phyloP scores from a whole-genome alignment of 768 basidiomycete genomes.

The Terana coerulea region DNA sequence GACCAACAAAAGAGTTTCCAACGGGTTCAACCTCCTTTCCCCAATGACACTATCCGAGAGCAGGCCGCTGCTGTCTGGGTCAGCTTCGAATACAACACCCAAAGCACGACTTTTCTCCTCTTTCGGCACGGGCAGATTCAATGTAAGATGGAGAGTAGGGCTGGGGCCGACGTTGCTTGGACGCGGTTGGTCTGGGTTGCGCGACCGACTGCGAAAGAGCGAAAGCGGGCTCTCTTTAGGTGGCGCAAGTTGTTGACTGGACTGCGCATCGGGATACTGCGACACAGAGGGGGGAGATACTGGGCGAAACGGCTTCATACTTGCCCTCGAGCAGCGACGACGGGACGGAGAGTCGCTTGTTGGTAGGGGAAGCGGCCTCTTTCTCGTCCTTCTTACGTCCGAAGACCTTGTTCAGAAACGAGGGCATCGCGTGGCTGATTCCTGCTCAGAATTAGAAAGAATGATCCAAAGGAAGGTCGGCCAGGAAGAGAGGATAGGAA shows the following conservation, averaged over 20 bases:
- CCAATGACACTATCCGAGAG: conserved; percentile 55
- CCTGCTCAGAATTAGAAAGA: conserved; percentile 6
- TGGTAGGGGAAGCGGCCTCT: conserved; percentile 28
- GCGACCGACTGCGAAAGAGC: conserved; percentile 48
- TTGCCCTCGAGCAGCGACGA: conserved; percentile 69
- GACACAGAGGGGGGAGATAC: conserved; percentile 33
- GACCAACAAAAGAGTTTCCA: conserved; percentile 61
- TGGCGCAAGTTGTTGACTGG: conserved; percentile 24
- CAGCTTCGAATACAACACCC: conserved; percentile 57
- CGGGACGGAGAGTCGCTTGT: conserved; percentile 33
- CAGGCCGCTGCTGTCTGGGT: conserved; percentile 42
- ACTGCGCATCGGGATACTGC: conserved; percentile 27
- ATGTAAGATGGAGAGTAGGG: conserved; percentile 54
- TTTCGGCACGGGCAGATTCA: conserved; percentile 55
- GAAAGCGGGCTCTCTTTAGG: conserved; percentile 41
- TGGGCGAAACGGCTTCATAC: conserved; percentile 65
- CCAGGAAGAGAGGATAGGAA: conserved; percentile 6
- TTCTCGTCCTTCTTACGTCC: conserved; percentile 69
- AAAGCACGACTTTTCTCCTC: conserved; percentile 44
- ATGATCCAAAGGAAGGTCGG: conserved; percentile 10
- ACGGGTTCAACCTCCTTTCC: conserved; percentile 53
- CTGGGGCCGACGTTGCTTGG: conserved; percentile 29
- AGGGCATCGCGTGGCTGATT: conserved; percentile 39
- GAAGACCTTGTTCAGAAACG: conserved; percentile 75
- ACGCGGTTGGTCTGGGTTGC: conserved; percentile 13